Base-by-base conservation (phyloP, 139 green algal species). In the Closterium sp. region DNA sequence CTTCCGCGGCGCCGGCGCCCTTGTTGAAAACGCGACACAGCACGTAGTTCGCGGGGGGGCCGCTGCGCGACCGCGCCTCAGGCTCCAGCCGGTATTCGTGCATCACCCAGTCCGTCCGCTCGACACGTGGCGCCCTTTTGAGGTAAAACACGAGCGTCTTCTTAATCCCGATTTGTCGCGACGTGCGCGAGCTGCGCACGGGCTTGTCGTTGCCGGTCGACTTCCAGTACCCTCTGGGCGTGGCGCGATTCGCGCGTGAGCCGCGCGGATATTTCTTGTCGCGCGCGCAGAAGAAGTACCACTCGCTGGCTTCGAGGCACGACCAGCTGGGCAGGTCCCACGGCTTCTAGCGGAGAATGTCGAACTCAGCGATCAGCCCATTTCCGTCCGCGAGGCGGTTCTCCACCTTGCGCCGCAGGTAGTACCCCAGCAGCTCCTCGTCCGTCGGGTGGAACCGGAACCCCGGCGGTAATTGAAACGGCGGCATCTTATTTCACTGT, bases 1-100 rank as follows among this genome's bases (percentile, higher is more conserved):
- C 5, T 13, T 62, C 7, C 42, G 42, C 42, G 42, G 42, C 42
- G 42, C 42, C 42, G 42, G 42, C 9, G 73, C 73, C 79, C 90
- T 92, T 92, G 21, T 92, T 93, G 31, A 93, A 93, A 19, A 93
- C 13, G 21, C 90, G 79, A 84, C 90, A 93, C 17, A 93, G 87
- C 17, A 93, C 90, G 87, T 88, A 93, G 31, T 87, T 19, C 50
- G 19, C 31, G 10, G 27, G 4, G 9, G 22, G 29, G 6, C 4
- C 30, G 30, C 13, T 9, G 27, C 24, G 32, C 10, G n/a, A 38
- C 88, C 24, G 29, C 31, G 31, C 4, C 13, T 91, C 45, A 3
- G 17, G 6, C 34, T 93, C 90, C 17, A 93, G n/a, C 45, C 90
- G 86, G 85, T 93, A 93, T 30, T 93, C 90, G 30, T 93, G 84